Percentiles rank a stretch among this genome's conserved stretches.
Evolutionary conservation across 1,139 yeast species (phyloP).

Genomic region (Wickerhamomyces sp.): DNA sequence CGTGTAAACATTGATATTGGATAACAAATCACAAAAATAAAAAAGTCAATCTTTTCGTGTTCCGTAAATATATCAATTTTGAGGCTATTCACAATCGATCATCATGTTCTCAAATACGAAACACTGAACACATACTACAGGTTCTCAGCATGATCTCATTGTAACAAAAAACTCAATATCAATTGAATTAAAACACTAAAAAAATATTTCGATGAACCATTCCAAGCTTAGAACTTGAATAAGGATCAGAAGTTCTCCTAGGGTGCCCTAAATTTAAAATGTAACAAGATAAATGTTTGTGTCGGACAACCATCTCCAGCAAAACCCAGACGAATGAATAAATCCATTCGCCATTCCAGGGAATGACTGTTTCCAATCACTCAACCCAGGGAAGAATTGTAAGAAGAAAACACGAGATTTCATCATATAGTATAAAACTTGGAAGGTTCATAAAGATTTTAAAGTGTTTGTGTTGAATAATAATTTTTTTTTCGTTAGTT

Average conservation of each 20-base stretch:
- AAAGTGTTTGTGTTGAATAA: conserved; percentile 1
- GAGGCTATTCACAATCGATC: too few species aligned
- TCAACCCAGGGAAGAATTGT: conserved; percentile 24
- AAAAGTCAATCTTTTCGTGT: too few species aligned
- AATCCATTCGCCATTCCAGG: conserved; percentile 12
- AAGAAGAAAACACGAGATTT: conserved; percentile 24
- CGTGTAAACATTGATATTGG: too few species aligned
- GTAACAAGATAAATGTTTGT: conserved; percentile 26
- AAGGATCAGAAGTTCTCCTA: conserved; percentile 25
- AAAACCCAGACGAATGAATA: conserved; percentile 19
- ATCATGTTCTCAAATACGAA: too few species aligned
- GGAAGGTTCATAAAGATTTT: conserved; percentile 25
- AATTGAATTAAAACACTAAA: too few species aligned
- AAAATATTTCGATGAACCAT: conserved; percentile 1
- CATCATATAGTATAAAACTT: conserved; percentile 28
- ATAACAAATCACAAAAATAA: too few species aligned
- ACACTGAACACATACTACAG: too few species aligned
- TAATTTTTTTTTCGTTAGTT: neutral
- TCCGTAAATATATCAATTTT: too few species aligned
- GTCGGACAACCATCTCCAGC: conserved; percentile 25
- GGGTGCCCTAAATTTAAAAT: conserved; percentile 15
- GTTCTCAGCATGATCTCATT: too few species aligned
- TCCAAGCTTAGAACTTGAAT: neutral
- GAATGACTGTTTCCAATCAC: conserved; percentile 13
- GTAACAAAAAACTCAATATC: too few species aligned